Evolutionary conservation across 176 grass and related monocot genomes (phyloP), one percentile per base, ranked within the genome.

Genomic region (Juncus effusus): DNA sequence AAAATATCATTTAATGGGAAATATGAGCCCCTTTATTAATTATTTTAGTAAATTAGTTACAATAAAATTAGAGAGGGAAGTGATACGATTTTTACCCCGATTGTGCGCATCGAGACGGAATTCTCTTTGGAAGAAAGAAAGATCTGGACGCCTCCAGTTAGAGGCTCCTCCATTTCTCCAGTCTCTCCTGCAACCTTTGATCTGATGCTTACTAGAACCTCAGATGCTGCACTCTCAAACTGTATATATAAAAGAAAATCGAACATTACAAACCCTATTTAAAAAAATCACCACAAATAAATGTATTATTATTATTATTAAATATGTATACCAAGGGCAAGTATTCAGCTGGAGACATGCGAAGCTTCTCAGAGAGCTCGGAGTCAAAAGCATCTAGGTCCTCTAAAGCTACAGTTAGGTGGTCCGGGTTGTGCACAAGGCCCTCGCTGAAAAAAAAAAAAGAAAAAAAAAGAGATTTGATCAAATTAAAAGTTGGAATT

Each of bases 141-240:
- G 39, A 97, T 89, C 80, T 97, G 94, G 28, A 97, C 94, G 35
- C 91, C 88, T 40, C 80, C 82, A 0, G 85, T 78, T 4, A 84
- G 56, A 0, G 94, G 88, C 63, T 99, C 94, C 71, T 99, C 88
- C 94, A 99, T 99, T 70, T 93, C 88, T 41, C 94, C 94, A 4
- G 85, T 84, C 80, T 99, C 94, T 5, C 85, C 83, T 2, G 88
- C 82, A 38, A 97, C 83, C 73, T 97, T 97, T 2, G 88, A 87
- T 60, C 85, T 64, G 3, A 97, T 79, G 61, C 94, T 84, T 0
- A 73, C 68, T 4, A 97, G 88, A 11, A 93, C 82, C 83, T 99
- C 88, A 2, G 85, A 45, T 5, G 80, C 85, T 0, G 88, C 88
- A 10, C 80, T 86, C 71, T 99, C 94, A 14, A 99, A 99, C 94